These are phyloP conservation scores for Botryosphaeria dothidea DNA, from an alignment of 2,329 filamentous ascomycete species.

Conservation along the genomic window DNA sequence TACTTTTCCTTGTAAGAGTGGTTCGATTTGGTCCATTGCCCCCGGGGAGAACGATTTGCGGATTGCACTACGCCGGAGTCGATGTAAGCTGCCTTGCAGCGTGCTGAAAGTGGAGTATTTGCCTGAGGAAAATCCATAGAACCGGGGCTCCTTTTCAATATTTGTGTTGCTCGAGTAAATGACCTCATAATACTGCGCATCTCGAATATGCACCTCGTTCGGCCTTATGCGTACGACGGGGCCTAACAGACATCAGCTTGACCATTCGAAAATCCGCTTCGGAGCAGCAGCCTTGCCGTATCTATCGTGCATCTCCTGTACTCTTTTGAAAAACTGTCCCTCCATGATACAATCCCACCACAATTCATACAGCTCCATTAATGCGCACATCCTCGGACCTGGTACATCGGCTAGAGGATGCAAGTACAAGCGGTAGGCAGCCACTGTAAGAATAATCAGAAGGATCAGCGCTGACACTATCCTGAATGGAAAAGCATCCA, in stretches of 20 bases:
- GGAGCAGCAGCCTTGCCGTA: neutral
- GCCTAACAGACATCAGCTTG: slow-evolving; percentile 21
- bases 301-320: neutral
- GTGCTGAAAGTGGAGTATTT: slow-evolving; percentile 6
- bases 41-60: slow-evolving; percentile 20
- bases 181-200: slow-evolving; percentile 28
- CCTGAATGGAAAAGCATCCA: neutral
- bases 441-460: neutral
- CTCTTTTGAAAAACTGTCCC: neutral
- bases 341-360: slow-evolving; percentile 17
- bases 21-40: slow-evolving; percentile 17
- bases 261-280: too few relatives aligned
- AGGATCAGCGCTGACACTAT: neutral
- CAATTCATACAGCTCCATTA: slow-evolving; percentile 17
- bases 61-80: slow-evolving; percentile 20
- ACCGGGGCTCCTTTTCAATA: slow-evolving; percentile 21
- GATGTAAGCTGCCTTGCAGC: slow-evolving; percentile 24
- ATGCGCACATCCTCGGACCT: slow-evolving; percentile 20
- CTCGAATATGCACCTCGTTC: slow-evolving; percentile 31
- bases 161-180: neutral
- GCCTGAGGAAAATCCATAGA: neutral
- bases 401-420: slow-evolving; percentile 15
- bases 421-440: slow-evolving; percentile 18
- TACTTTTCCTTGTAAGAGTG: slow-evolving; percentile 15
- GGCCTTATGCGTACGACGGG: slow-evolving; percentile 37